Evolutionary conservation across 495 filamentous ascomycete species (phyloP).

Genomic region (Xylaria intraflava): DNA sequence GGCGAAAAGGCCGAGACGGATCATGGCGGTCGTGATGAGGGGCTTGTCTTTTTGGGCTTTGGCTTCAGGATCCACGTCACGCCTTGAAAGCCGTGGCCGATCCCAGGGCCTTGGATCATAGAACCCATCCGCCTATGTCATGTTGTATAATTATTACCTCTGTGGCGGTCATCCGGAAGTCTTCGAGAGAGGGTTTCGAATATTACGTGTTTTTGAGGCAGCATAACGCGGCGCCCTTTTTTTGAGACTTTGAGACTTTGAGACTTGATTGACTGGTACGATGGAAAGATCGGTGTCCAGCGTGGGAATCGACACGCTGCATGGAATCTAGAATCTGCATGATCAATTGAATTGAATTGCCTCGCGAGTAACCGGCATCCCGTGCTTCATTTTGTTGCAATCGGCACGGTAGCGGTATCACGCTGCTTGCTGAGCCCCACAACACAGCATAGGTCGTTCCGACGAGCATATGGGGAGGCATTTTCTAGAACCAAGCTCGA

Average conservation of each 20-base stretch:
- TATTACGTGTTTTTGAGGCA: too few species aligned
- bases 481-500: not conserved
- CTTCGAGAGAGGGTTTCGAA: too few species aligned
- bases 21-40: constrained; percentile 10
- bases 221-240: too few species aligned
- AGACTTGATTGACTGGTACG: constrained; percentile 9
- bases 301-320: constrained; percentile 10
- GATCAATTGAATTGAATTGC: too few species aligned
- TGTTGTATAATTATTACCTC: not conserved
- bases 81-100: constrained; percentile 9
- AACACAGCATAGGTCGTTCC: not conserved
- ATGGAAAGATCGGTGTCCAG: not conserved
- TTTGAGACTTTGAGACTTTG: not conserved
- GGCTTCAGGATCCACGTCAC: constrained; percentile 6
- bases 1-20: not conserved
- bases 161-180: too few species aligned
- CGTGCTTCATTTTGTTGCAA: not conserved
- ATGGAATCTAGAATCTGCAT: constrained; percentile 10
- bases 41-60: too few species aligned
- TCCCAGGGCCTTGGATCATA: constrained; percentile 10
- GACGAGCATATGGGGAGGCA: not conserved
- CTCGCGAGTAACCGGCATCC: not conserved
- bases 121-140: not conserved
- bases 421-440: not conserved
- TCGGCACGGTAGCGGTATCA: not conserved